phyloP scores from a whole-genome alignment of 331 rosid species.

The Dryas integrifolia region DNA sequence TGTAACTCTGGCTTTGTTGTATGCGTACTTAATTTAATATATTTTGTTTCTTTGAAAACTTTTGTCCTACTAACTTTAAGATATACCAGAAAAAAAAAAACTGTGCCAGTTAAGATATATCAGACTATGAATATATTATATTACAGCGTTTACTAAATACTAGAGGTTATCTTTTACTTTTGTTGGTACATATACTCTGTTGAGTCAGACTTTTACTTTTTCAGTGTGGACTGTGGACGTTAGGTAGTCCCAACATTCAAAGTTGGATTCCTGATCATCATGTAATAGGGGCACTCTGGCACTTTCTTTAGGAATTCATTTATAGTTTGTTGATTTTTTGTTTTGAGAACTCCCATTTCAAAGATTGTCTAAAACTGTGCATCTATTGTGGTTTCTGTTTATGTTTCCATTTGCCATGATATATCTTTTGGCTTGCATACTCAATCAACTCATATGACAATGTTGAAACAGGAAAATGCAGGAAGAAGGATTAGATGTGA shows the following conservation, averaged over 20 bases:
- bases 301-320: background rate
- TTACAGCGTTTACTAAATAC: background rate
- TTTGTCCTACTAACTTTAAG: background rate
- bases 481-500: conserved; percentile 79
- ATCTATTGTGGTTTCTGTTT: background rate
- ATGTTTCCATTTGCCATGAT: background rate
- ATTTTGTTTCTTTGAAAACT: background rate
- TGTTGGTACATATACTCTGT: background rate
- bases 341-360: background rate
- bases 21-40: background rate
- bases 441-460: conserved; percentile 7
- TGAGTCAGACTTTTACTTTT: background rate
- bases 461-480: conserved; percentile 64
- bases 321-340: background rate
- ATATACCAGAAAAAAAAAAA: too few species aligned
- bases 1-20: background rate
- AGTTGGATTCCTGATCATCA: background rate
- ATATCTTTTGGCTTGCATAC: background rate
- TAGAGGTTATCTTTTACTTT: background rate
- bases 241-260: background rate
- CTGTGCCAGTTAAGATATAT: background rate
- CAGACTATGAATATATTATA: background rate
- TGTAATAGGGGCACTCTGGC: background rate
- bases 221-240: background rate
- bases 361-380: background rate